These are phyloP conservation scores for Leishmania tropica DNA, from an alignment of 208 protist genomes.

Conservation along the genomic window DNA sequence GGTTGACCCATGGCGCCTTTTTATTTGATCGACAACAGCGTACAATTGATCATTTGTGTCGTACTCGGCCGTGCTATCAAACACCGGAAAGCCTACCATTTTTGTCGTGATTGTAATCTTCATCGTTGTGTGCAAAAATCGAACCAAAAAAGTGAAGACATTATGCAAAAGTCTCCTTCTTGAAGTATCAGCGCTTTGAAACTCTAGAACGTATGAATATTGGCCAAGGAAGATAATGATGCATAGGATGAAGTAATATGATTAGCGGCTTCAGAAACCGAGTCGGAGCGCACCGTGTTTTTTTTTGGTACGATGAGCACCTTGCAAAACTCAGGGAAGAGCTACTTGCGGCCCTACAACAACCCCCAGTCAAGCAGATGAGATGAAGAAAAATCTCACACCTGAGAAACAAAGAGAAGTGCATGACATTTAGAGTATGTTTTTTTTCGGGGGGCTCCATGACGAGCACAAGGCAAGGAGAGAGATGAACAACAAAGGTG, in stretches of 20 bases:
- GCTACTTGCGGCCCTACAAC: too few relatives aligned
- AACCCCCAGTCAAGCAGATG: not conserved
- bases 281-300: not conserved
- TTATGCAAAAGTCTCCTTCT: not conserved
- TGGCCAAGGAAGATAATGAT: not conserved
- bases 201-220: not conserved
- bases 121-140: constrained; percentile 3
- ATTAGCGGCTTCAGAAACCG: not conserved
- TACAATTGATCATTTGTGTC: constrained; percentile 38
- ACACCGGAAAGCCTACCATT: constrained; percentile 77
- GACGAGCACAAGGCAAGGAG: not conserved
- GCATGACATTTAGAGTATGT: too few relatives aligned
- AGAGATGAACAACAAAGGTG: not conserved
- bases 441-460: not conserved
- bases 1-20: constrained; percentile 56
- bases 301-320: not conserved
- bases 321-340: not conserved
- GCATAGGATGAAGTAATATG: not conserved
- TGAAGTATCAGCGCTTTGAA: not conserved
- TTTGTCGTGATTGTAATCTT: constrained; percentile 34
- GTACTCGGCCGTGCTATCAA: constrained; percentile 56
- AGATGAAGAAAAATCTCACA: not conserved
- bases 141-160: not conserved
- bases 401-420: too few relatives aligned
- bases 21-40: constrained; percentile 50